phyloP scores from a whole-genome alignment of 768 basidiomycete species.

The Pleurotus pulmonarius region DNA sequence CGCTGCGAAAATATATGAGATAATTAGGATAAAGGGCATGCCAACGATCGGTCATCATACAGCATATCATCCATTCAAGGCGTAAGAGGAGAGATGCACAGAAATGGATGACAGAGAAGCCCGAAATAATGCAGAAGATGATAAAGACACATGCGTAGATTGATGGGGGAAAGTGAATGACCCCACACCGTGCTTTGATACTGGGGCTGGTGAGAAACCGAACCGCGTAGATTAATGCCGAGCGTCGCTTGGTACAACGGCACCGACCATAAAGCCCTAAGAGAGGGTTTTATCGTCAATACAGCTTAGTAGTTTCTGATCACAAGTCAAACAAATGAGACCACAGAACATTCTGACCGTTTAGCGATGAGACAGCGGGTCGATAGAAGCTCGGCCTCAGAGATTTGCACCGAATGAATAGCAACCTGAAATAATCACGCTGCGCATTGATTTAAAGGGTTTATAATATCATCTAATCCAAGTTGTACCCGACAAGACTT shows the following conservation, averaged over 20 bases:
- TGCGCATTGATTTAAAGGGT: slow-evolving; percentile 1
- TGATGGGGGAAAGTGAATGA: slow-evolving; percentile 4
- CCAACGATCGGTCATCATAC: background rate
- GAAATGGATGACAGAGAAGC: slow-evolving; percentile 7
- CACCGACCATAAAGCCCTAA: too few relatives aligned
- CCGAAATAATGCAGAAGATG: background rate
- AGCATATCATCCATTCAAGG: slow-evolving; percentile 6
- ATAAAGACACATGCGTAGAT: background rate
- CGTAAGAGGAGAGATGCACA: background rate
- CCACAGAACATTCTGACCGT: background rate
- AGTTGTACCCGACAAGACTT: slow-evolving; percentile 74
- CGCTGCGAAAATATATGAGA: background rate
- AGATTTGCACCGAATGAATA: background rate
- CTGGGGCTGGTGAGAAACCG: background rate
- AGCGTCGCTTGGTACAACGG: background rate
- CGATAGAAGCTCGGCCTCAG: slow-evolving; percentile 1
- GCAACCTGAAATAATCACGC: background rate
- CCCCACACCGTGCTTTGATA: background rate
- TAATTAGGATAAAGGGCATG: background rate
- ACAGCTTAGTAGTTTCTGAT: too few relatives aligned
- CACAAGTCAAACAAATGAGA: too few relatives aligned
- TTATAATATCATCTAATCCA: slow-evolving; percentile 38
- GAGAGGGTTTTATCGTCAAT: background rate
- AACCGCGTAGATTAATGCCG: slow-evolving; percentile 1
- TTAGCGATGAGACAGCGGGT: background rate